phyloP scores from a whole-genome alignment of 257 asterid species.

The Solanum pimpinellifolium region DNA sequence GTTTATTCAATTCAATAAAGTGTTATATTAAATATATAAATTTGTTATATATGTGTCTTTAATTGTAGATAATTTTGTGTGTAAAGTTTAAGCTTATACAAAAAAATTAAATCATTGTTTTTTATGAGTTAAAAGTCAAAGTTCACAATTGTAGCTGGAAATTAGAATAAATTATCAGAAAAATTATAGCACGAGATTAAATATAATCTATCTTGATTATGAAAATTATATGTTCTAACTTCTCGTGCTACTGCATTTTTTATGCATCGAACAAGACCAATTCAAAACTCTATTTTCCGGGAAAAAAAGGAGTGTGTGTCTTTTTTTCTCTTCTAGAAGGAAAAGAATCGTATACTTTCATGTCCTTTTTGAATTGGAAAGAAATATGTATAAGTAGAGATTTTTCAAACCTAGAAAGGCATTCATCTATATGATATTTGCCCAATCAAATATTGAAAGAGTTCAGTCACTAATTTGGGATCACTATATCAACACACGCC shows the following conservation, averaged over 20 bases:
- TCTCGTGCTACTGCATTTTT: background rate
- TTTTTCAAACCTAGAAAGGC: background rate
- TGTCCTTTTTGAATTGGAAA: background rate
- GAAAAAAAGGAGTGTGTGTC: no score
- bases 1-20: background rate
- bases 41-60: no score
- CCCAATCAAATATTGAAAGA: background rate
- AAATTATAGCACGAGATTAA: background rate
- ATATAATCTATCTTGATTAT: background rate
- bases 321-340: background rate
- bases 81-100: background rate
- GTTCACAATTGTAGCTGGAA: background rate
- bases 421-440: background rate
- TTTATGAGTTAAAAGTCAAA: no score
- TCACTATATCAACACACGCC: background rate
- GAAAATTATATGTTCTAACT: background rate
- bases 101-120: no score
- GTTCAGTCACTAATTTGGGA: no score
- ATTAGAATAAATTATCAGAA: background rate
- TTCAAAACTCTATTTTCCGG: background rate
- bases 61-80: no score
- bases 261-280: background rate
- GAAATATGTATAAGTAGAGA: no score
- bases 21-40: no score
- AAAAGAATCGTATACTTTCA: background rate